Conservation (phyloP, 257 asterid genomes). For the Knoxia roxburghii region DNA sequence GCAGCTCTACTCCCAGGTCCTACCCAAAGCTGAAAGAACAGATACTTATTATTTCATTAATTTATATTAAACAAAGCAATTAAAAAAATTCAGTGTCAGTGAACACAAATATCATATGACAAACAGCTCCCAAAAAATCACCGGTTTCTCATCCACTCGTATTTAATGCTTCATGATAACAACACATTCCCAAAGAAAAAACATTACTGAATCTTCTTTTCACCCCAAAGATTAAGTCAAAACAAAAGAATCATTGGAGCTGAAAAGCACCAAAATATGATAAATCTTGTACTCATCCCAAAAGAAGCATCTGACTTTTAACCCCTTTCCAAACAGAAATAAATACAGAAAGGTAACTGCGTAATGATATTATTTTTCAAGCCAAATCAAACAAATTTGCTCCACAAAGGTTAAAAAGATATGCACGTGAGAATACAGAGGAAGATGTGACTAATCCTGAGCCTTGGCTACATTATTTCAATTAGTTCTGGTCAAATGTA, state of each 20-base stretch:
- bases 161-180: background rate
- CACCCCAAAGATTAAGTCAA: background rate
- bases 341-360: background rate
- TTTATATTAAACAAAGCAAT: background rate
- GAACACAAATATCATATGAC: background rate
- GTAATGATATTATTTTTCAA: background rate
- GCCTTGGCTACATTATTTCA: background rate
- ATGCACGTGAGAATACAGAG: background rate
- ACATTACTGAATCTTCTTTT: background rate
- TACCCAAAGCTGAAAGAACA: conserved; percentile 78
- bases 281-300: conserved; percentile 3
- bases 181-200: background rate
- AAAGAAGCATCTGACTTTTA: background rate
- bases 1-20: conserved; percentile 99
- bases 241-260: background rate
- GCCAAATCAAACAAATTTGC: background rate
- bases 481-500: background rate
- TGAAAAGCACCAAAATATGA: background rate
- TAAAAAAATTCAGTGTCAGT: too few species aligned
- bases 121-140: background rate
- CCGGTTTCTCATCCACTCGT: background rate
- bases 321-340: background rate
- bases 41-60: background rate
- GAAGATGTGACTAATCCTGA: background rate
- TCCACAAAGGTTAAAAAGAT: background rate